Conservation (phyloP, 768 basidiomycete genomes). For the Rhodotorula babjevae region DNA sequence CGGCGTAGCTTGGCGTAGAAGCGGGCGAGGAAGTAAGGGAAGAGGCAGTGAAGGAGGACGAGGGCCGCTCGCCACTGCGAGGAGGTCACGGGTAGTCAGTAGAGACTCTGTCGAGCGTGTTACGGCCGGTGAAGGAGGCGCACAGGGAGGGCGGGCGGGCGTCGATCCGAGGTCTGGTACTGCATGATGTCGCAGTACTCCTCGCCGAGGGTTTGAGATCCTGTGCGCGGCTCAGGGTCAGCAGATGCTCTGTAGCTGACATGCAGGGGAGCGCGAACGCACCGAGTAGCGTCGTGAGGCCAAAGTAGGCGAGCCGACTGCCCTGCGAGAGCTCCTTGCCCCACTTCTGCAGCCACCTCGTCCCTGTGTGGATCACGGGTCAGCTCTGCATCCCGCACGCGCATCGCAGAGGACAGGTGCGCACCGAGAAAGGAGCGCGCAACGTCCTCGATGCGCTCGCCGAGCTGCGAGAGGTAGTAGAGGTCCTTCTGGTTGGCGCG, state of each 20-base stretch:
- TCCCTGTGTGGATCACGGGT: constrained; percentile 17
- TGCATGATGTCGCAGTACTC: constrained; percentile 44
- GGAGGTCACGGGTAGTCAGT: too few species aligned
- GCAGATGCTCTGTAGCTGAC: too few species aligned
- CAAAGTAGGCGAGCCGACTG: constrained; percentile 41
- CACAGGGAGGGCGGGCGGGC: constrained; percentile 28
- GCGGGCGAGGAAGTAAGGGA: constrained; percentile 39
- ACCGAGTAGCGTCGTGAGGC: constrained; percentile 42
- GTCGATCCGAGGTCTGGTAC: constrained; percentile 26
- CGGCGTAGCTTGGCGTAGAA: constrained; percentile 24
- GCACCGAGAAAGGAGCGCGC: constrained; percentile 36
- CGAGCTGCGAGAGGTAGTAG: constrained; percentile 41
- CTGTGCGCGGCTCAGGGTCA: constrained; percentile 1
- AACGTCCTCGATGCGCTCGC: constrained; percentile 40
- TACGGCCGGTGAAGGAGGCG: background rate
- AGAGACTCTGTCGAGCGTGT: too few species aligned
- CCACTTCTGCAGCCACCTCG: constrained; percentile 42
- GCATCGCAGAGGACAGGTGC: background rate
- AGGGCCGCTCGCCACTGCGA: constrained; percentile 35
- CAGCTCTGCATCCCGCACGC: accelerated
- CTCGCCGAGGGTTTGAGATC: constrained; percentile 44
- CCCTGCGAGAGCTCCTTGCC: constrained; percentile 38
- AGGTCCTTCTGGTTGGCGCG: constrained; percentile 44
- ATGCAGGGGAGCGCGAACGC: background rate
- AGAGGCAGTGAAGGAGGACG: constrained; percentile 37